These are phyloP conservation scores for Histomonas meleagridis DNA, from an alignment of 208 protist species.

Conservation along the genomic window DNA sequence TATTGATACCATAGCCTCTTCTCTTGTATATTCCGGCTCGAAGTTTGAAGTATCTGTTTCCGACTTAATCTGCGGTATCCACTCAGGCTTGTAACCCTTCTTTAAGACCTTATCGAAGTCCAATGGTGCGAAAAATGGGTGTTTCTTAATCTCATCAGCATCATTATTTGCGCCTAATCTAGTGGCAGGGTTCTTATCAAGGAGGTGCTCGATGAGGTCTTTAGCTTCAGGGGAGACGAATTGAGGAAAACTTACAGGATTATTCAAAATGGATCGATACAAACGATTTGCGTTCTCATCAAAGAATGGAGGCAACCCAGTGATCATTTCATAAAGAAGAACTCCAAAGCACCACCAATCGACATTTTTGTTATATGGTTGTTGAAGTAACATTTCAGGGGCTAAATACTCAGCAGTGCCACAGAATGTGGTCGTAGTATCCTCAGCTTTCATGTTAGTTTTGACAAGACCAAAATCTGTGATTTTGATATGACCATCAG, in stretches of 20 bases:
- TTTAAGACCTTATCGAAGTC: constrained; percentile 34
- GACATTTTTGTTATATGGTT: constrained; percentile 57
- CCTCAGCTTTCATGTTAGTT: not conserved
- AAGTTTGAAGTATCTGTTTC: constrained; percentile 39
- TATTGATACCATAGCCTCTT: not conserved
- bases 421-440: constrained; percentile 43
- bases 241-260: constrained; percentile 46
- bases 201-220: not conserved
- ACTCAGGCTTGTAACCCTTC: constrained; percentile 40
- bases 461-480: constrained; percentile 70
- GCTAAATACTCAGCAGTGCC: constrained; percentile 51
- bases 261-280: constrained; percentile 56
- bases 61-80: not conserved
- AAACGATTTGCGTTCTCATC: constrained; percentile 44
- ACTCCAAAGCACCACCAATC: constrained; percentile 64
- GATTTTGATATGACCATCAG: constrained; percentile 65
- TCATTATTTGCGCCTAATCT: constrained; percentile 15
- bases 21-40: constrained; percentile 40
- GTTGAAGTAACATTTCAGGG: constrained; percentile 38
- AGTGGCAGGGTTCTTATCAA: constrained; percentile 37
- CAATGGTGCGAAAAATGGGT: constrained; percentile 40
- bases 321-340: constrained; percentile 62
- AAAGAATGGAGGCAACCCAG: constrained; percentile 43
- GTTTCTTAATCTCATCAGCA: constrained; percentile 42
- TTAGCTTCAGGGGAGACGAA: constrained; percentile 50